Base-by-base conservation (phyloP, 2,329 filamentous ascomycete genomes). In the Neoscytalidium dimidiatum region DNA sequence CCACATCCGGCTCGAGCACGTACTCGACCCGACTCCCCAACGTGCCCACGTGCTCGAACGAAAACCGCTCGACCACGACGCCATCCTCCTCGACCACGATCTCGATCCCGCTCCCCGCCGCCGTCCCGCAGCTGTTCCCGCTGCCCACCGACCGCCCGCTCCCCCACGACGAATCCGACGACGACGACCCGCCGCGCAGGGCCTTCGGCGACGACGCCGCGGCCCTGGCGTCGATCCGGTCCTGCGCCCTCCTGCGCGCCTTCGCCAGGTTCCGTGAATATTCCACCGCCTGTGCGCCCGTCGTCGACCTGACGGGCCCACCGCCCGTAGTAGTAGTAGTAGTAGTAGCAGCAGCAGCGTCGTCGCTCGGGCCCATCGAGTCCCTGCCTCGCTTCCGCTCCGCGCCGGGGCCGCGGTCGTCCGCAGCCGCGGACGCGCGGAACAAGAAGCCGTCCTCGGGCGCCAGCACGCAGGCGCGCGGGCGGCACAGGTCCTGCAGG, bases 401-500 rank as follows among this genome's bases (percentile, higher is more conserved):
- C 68, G 68, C 11, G 63, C 49, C 43, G 62, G n/a, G n/a, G n/a
- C 57, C 21, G 56, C 64, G 9, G 17, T 52, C 31, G 28, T 33
- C 28, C 17, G 19, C 17, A 19, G 21, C 29, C 17, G n/a, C n/a
- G n/a, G n/a, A n/a, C n/a, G n/a, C n/a, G n/a, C n/a, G n/a, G n/a
- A n/a, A n/a, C n/a, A n/a, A 33, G 8, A 21, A 35, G 26, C 26
- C 49, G 38, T 64, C 61, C n/a, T 33, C 33, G 4, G 49, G 48
- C 38, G 33, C 77, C 44, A 87, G 82, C 21, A 86, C 79, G 31
- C 82, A 81, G 31, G 85, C 84, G 3, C 83, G 78, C 0, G 90
- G 90, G 48, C 83, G 84, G 74, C 91, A 94, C 1, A 92, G 82
- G 1, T 81, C 78, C 76, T 94, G 91, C 67, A 93, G 86, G 7